phyloP scores from a whole-genome alignment of 805 yeast species.

The Allodekkera sacchari region DNA sequence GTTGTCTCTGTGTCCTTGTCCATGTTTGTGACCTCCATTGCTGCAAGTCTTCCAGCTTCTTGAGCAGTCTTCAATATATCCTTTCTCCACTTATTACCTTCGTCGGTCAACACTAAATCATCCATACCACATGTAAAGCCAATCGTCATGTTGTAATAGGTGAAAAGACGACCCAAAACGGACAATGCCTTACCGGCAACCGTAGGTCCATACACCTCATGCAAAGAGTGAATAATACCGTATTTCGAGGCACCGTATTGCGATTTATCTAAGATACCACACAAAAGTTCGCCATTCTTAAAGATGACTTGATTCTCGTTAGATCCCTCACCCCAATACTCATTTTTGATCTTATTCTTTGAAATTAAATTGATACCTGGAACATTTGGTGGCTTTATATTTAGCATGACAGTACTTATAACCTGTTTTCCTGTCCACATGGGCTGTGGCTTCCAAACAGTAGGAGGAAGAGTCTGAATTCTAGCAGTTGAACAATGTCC shows the following conservation, averaged over 20 bases:
- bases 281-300: slow-evolving; percentile 75
- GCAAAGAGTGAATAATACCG: slow-evolving; percentile 94
- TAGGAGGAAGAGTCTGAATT: slow-evolving; percentile 80
- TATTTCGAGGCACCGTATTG: slow-evolving; percentile 97
- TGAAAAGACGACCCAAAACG: slow-evolving; percentile 90
- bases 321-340: slow-evolving; percentile 88
- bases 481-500: slow-evolving; percentile 74
- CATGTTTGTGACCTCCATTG: slow-evolving; percentile 87
- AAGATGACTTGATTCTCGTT: slow-evolving; percentile 80
- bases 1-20: slow-evolving; percentile 35
- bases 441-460: slow-evolving; percentile 77
- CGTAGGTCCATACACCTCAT: slow-evolving; percentile 89
- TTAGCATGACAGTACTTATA: slow-evolving; percentile 82
- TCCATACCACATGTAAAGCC: slow-evolving; percentile 99
- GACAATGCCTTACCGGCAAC: slow-evolving; percentile 85
- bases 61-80: slow-evolving; percentile 71
- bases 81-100: slow-evolving; percentile 84
- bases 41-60: slow-evolving; percentile 86
- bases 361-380: slow-evolving; percentile 87
- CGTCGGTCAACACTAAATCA: slow-evolving; percentile 83
- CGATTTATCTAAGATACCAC: slow-evolving; percentile 94
- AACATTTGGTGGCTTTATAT: slow-evolving; percentile 76
- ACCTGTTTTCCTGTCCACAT: slow-evolving; percentile 98
- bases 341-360: slow-evolving; percentile 84
- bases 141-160: slow-evolving; percentile 83